Conservation (phyloP, 1,284 basidiomycete species). For the Cryptococcus sp. region DNA sequence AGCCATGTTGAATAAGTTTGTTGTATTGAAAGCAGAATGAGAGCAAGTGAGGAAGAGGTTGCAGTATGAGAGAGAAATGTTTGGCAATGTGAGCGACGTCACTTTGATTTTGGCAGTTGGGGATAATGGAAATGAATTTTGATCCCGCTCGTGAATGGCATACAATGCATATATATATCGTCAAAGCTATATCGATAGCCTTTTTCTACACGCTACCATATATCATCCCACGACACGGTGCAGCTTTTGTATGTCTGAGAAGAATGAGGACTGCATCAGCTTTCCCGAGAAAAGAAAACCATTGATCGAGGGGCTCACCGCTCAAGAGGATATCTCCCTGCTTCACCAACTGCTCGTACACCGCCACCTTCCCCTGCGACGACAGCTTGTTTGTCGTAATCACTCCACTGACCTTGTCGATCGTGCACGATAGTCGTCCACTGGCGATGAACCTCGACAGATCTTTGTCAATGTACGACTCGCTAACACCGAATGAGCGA, state of each 20-base stretch:
- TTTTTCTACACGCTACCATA: neutral
- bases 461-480: conserved; percentile 89
- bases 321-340: conserved; percentile 87
- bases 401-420: conserved; percentile 91
- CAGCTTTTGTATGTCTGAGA: conserved; percentile 51
- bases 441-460: conserved; percentile 89
- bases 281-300: neutral
- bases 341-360: conserved; percentile 87
- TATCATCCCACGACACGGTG: conserved; percentile 51
- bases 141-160: neutral
- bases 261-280: neutral
- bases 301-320: conserved; percentile 38
- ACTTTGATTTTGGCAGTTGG: no score
- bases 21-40: neutral
- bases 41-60: no score
- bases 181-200: neutral
- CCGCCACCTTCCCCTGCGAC: conserved; percentile 72
- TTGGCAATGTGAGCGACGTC: no score
- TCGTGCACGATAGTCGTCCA: conserved; percentile 84
- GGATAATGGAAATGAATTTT: no score
- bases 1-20: conserved; percentile 19
- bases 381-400: conserved; percentile 91
- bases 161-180: neutral
- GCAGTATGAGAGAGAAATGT: no score
- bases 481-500: conserved; percentile 84